Percentiles rank a stretch among this genome's conserved stretches.
These are phyloP conservation scores for Pyricularia grisea DNA, from an alignment of 2,329 filamentous ascomycete genomes.

Conservation along the genomic window DNA sequence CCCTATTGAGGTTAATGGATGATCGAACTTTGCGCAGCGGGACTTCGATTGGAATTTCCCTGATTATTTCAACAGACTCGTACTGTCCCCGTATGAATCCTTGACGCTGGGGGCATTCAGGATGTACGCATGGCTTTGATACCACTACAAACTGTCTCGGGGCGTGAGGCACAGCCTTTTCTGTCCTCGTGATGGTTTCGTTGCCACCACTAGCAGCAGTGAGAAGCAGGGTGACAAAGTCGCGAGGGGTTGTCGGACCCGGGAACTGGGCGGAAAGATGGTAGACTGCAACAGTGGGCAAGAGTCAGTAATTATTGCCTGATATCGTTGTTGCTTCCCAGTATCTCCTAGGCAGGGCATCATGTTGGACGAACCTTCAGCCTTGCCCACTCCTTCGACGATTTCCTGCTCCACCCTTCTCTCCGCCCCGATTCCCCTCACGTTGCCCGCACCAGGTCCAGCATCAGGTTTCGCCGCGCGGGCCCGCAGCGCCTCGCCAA, in stretches of 20 bases:
- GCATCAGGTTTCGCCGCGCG: slow-evolving; percentile 31
- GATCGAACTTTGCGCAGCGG: slow-evolving; percentile 31
- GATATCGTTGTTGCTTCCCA: neutral
- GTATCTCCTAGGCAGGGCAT: neutral
- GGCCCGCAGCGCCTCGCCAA: slow-evolving; percentile 65
- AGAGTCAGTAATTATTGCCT: neutral
- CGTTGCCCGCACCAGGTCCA: slow-evolving; percentile 61
- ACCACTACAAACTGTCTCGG: slow-evolving; percentile 76
- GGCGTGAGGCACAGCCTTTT: slow-evolving; percentile 26
- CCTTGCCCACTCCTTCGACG: slow-evolving; percentile 47
- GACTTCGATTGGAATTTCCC: slow-evolving; percentile 60
- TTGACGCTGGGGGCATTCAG: slow-evolving; percentile 56
- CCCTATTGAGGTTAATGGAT: slow-evolving; percentile 29
- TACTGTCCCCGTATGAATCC: slow-evolving; percentile 80
- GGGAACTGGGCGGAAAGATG: slow-evolving; percentile 85
- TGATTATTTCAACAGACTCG: slow-evolving; percentile 84
- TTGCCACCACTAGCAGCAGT: slow-evolving; percentile 25
- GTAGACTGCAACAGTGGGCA: slow-evolving; percentile 48
- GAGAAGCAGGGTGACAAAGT: slow-evolving; percentile 75
- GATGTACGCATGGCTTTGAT: slow-evolving; percentile 74
- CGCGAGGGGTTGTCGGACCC: slow-evolving; percentile 75
- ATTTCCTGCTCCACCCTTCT: slow-evolving; percentile 56
- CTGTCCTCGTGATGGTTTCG: slow-evolving; percentile 12
- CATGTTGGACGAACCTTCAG: slow-evolving; percentile 42
- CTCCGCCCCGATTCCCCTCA: slow-evolving; percentile 81